Evolutionary conservation across 176 grass and related monocot genomes (phyloP), one percentile per base, ranked within the genome.

Genomic region (Aegilops speltoides): DNA sequence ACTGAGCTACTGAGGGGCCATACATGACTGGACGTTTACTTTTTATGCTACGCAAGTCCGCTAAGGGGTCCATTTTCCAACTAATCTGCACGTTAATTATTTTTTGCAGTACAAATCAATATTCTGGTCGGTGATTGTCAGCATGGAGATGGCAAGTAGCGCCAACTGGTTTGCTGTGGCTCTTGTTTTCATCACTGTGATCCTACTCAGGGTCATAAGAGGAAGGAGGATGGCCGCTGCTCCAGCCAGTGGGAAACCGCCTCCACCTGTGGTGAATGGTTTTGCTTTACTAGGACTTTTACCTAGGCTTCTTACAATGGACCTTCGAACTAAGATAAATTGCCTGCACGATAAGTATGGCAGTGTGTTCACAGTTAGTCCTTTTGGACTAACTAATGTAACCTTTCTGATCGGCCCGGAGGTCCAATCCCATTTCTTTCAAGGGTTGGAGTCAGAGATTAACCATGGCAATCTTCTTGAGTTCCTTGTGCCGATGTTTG

Each of bases 401-500:
- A 69, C 67, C 19, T 2, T 69, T 22, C 33, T 69, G 32, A 22
- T 69, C 32, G 67, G 67, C 34, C 67, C 67, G 33, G 32, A 69
- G 67, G 67, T 69, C 67, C 36, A 32, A 22, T 17, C 33, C 22
- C 67, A 69, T 37, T 69, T 69, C 67, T 69, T 37, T 37, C 67
- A 69, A 69, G 67, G 67, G 19, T 22, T 37, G 17, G 67, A 69
- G 34, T 69, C 67, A 69, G 67, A 69, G 17, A 69, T 69, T 69
- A 69, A 33, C 67, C 67, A 69, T 69, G 67, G 67, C 0, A 69
- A 69, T 10, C 31, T 69, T 69, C 67, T 69, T 36, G 67, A 69
- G 67, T 69, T 69, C 31, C 34, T 33, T 69, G 67, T 69, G 19
- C 67, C 67, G 32, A 69, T 69, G 67, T 69, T 69, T 37, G 67